phyloP scores from a whole-genome alignment of 78 protist genomes.

The Dictyostelium firmibasis region DNA sequence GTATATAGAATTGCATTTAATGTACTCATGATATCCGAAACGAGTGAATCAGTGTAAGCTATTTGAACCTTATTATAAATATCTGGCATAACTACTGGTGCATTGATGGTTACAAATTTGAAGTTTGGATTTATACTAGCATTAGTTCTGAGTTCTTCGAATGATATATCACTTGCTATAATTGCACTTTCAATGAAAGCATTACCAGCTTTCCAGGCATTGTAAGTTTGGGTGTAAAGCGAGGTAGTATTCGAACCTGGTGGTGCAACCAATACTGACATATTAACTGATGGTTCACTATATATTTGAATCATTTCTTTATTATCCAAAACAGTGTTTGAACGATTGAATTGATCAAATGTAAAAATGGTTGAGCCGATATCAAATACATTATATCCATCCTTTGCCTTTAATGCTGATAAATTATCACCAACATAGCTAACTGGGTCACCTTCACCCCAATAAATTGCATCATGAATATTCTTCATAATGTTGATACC shows the following conservation, averaged over 20 bases:
- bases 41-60: neutral
- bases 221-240: neutral
- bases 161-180: neutral
- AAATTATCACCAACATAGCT: neutral
- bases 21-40: neutral
- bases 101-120: neutral
- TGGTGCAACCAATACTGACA: neutral
- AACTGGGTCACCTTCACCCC: conserved; percentile 30
- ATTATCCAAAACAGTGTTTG: neutral
- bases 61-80: neutral
- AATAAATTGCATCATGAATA: conserved; percentile 57
- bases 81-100: neutral
- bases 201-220: conserved; percentile 65
- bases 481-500: neutral
- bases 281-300: neutral
- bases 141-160: neutral
- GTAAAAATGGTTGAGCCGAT: neutral
- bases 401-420: neutral
- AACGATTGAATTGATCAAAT: conserved; percentile 38
- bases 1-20: neutral
- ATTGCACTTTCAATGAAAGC: neutral
- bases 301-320: neutral
- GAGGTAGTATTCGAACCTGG: neutral
- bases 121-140: neutral
- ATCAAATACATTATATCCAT: conserved; percentile 14